Base-by-base conservation (phyloP, 139 green algal species). In the Chlamydomonas urium region DNA sequence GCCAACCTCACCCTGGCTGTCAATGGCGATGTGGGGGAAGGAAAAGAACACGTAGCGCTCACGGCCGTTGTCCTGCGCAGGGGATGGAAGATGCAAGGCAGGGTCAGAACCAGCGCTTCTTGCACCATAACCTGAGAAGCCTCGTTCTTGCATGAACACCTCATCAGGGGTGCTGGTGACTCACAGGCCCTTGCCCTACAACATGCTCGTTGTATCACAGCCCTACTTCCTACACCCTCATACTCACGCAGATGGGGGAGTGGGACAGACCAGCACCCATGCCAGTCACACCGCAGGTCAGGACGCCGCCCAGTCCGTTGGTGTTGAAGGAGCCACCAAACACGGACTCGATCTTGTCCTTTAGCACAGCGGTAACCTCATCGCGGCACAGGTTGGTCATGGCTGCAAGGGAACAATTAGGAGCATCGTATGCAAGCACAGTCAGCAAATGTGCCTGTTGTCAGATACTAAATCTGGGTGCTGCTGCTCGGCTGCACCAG, bases 1-100 rank as follows among this genome's bases (percentile, higher is more conserved):
- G 70, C 91, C 91, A 33, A 94, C 66, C 62, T 86, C 75, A 58
- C 89, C 86, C 2, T 67, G 66, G 28, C 79, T 78, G 77, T 93
- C 85, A 60, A 97, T 91, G 70, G 85, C 86, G 72, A 96, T 93
- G 85, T 97, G 92, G 28, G 92, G 92, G 82, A 96, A 94, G 72
- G 88, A 89, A 62, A 96, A 95, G 84, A 97, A 96, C 36, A 97
- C 88, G 71, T 96, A 94, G 48, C 87, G 83, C 76, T 94, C 89
- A 71, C 88, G 88, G 69, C 89, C 89, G 19, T 53, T 53, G 42
- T 10, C 10, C n/a, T n/a, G n/a, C n/a, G n/a, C n/a, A n/a, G n/a
- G n/a, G n/a, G n/a, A n/a, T n/a, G n/a, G n/a, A n/a, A n/a, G n/a
- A n/a, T n/a, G n/a, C n/a, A n/a, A n/a, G n/a, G n/a, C n/a, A n/a